Evolutionary conservation across 2,329 filamentous ascomycete species (phyloP).

Genomic region (Pestalotiopsis sp.): DNA sequence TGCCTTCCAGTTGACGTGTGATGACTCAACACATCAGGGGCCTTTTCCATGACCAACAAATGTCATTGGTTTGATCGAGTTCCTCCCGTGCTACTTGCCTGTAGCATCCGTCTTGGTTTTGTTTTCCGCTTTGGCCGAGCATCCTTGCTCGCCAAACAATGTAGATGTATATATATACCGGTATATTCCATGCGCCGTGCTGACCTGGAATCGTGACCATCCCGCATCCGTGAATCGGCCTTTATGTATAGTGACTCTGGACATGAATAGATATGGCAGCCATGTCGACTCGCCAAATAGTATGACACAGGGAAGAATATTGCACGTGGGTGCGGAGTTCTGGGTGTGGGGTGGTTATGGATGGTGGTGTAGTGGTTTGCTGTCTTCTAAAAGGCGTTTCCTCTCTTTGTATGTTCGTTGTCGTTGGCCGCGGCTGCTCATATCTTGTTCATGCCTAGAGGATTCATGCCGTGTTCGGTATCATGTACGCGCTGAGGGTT

Average conservation of each 20-base stretch:
- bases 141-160: not conserved
- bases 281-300: not conserved
- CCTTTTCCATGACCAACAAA: not conserved
- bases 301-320: constrained; percentile 8
- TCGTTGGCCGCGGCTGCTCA: constrained; percentile 31
- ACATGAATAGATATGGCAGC: not conserved
- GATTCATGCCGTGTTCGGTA: constrained; percentile 48
- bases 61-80: not conserved
- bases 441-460: constrained; percentile 60
- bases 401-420: constrained; percentile 1
- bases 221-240: not conserved
- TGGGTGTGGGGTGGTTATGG: constrained; percentile 1
- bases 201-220: constrained; percentile 5
- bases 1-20: too few species aligned
- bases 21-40: too few species aligned
- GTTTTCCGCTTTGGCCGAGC: not conserved
- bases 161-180: not conserved
- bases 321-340: constrained; percentile 11
- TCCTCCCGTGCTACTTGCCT: not conserved
- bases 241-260: not conserved
- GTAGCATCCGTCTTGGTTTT: not conserved
- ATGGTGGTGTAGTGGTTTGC: not conserved
- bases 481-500: constrained; percentile 60
- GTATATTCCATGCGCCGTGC: not conserved
- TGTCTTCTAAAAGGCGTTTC: not conserved